A percentile compares a stretch with the other conserved stretches of the same genome.
These are phyloP conservation scores for Hypomyces rosellus DNA, from an alignment of 2,329 filamentous ascomycete species.

Conservation along the genomic window DNA sequence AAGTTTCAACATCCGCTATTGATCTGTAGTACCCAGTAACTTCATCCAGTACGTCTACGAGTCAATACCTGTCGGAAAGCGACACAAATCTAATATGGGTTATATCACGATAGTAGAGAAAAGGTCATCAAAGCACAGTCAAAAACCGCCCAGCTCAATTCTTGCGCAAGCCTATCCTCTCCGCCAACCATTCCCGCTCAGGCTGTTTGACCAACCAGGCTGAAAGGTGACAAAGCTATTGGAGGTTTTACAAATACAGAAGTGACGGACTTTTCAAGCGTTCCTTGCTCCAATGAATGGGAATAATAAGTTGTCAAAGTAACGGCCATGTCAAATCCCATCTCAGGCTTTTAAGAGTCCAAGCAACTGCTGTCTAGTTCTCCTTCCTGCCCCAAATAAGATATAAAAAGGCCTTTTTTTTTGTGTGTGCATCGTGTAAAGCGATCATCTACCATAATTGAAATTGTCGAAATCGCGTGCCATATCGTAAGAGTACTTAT, in stretches of 20 bases:
- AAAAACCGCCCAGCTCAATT: constrained; percentile 27
- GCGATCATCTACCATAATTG: constrained; percentile 32
- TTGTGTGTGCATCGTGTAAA: constrained; percentile 21
- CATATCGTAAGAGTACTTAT: constrained; percentile 34
- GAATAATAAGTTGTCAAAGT: constrained; percentile 25
- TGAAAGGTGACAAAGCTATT: constrained; percentile 26
- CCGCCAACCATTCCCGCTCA: constrained; percentile 24
- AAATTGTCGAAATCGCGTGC: constrained; percentile 34
- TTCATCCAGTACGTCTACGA: too few species aligned
- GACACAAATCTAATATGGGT: too few species aligned
- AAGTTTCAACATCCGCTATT: too few species aligned
- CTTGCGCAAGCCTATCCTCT: constrained; percentile 28
- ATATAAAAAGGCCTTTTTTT: constrained; percentile 19
- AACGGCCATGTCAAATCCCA: constrained; percentile 22
- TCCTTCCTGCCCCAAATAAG: constrained; percentile 20
- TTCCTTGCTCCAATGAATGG: constrained; percentile 23
- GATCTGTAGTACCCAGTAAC: too few species aligned
- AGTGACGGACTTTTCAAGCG: constrained; percentile 19
- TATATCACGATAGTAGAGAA: too few species aligned
- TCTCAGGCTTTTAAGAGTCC: constrained; percentile 21
- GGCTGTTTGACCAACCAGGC: constrained; percentile 33
- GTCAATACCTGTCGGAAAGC: too few species aligned
- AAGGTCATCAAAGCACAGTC: constrained; percentile 10
- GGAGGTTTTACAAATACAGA: constrained; percentile 29
- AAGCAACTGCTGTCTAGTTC: constrained; percentile 22